phyloP scores from a whole-genome alignment of 1,284 basidiomycete species.

The Hypsizygus ulmarius region DNA sequence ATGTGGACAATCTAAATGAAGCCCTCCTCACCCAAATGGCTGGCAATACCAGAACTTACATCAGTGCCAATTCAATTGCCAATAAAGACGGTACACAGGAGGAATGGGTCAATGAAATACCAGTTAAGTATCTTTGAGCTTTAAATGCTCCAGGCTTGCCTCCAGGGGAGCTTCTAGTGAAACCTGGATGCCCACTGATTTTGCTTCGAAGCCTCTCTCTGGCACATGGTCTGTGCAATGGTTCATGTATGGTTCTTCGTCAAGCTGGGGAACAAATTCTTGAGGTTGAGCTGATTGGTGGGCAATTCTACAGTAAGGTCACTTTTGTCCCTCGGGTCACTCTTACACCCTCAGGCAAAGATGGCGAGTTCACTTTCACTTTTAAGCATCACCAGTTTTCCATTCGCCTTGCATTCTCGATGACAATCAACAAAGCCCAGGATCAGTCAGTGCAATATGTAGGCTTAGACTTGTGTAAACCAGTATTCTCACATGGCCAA shows the following conservation, averaged over 20 bases:
- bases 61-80: slow-evolving; percentile 17
- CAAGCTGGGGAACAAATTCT: slow-evolving; percentile 23
- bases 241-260: slow-evolving; percentile 27
- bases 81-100: too few relatives aligned
- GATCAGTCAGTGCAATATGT: too few relatives aligned
- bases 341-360: neutral
- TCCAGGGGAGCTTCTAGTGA: slow-evolving; percentile 14
- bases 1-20: slow-evolving; percentile 33
- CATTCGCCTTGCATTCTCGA: neutral
- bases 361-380: neutral
- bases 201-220: slow-evolving; percentile 34
- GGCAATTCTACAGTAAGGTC: neutral
- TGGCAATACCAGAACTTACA: slow-evolving; percentile 20
- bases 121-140: slow-evolving; percentile 14
- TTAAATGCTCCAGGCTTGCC: slow-evolving; percentile 22
- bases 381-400: neutral
- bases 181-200: slow-evolving; percentile 30
- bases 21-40: slow-evolving; percentile 25
- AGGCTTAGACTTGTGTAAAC: too few relatives aligned
- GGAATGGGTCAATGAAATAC: slow-evolving; percentile 7
- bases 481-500: too few relatives aligned
- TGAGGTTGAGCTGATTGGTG: slow-evolving; percentile 19
- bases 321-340: neutral
- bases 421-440: too few relatives aligned
- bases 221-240: slow-evolving; percentile 35